These are phyloP conservation scores for Neocallimastix lanati DNA, from an alignment of 192 early-diverging fungal species.

Conservation along the genomic window DNA sequence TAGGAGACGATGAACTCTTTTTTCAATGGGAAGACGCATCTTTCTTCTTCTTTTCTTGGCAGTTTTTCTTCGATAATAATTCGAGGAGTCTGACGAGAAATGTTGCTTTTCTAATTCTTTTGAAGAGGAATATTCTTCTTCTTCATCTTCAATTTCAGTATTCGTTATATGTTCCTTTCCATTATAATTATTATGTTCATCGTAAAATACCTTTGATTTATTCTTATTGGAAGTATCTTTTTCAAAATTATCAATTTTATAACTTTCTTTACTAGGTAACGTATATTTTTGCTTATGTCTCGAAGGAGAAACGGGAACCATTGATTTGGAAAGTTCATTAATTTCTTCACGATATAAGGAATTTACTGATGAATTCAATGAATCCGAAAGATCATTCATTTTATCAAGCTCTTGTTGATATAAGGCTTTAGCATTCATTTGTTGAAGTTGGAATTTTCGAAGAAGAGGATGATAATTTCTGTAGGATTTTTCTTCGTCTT, in stretches of 20 bases:
- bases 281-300: background rate
- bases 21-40: background rate
- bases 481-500: background rate
- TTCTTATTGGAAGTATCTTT: background rate
- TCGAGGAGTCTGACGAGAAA: background rate
- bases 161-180: background rate
- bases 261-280: background rate
- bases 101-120: background rate
- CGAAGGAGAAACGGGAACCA: background rate
- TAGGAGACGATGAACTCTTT: background rate
- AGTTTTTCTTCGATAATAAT: background rate
- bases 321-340: background rate
- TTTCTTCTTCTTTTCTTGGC: background rate
- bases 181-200: no score
- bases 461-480: background rate
- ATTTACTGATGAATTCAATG: background rate
- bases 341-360: background rate
- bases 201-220: background rate
- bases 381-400: background rate
- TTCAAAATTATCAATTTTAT: background rate
- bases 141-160: background rate
- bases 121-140: background rate
- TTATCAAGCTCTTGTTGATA: background rate
- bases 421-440: background rate
- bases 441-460: background rate